Evolutionary conservation across 768 basidiomycete genomes (phyloP).

Genomic region (Pleurotus eryngii): DNA sequence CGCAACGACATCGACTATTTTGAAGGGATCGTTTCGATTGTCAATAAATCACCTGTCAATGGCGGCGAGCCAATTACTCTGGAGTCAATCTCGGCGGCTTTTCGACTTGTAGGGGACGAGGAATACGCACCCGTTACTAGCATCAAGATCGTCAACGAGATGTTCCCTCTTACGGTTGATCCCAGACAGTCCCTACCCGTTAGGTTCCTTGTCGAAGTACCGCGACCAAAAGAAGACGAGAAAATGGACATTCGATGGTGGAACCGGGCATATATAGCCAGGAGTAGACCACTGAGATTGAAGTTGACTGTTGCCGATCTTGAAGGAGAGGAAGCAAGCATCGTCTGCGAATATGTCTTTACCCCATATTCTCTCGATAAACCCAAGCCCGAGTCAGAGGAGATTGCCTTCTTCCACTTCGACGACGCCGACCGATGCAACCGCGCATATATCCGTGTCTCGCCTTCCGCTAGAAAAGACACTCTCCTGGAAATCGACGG

Average conservation of each 20-base stretch:
- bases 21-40: constrained; percentile 29
- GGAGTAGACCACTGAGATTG: constrained; percentile 32
- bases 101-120: constrained; percentile 33
- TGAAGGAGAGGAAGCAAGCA: constrained; percentile 35
- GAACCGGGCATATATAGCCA: constrained; percentile 29
- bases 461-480: constrained; percentile 11
- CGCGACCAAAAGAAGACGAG: constrained; percentile 30
- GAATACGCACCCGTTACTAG: constrained; percentile 26
- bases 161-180: constrained; percentile 32
- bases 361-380: constrained; percentile 25
- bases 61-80: constrained; percentile 32
- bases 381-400: constrained; percentile 15
- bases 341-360: constrained; percentile 37
- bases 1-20: constrained; percentile 25
- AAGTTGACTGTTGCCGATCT: constrained; percentile 33
- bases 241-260: constrained; percentile 27
- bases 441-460: constrained; percentile 24
- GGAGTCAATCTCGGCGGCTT: constrained; percentile 27
- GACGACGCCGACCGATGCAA: constrained; percentile 26
- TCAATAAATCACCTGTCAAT: constrained; percentile 33
- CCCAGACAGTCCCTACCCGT: constrained; percentile 32
- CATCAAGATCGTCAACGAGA: constrained; percentile 21
- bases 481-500: constrained; percentile 22
- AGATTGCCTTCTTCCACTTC: constrained; percentile 32
- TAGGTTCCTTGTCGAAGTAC: constrained; percentile 27